These are phyloP conservation scores for Recurvomyces mirabilis DNA, from an alignment of 495 filamentous ascomycete species.

Conservation along the genomic window DNA sequence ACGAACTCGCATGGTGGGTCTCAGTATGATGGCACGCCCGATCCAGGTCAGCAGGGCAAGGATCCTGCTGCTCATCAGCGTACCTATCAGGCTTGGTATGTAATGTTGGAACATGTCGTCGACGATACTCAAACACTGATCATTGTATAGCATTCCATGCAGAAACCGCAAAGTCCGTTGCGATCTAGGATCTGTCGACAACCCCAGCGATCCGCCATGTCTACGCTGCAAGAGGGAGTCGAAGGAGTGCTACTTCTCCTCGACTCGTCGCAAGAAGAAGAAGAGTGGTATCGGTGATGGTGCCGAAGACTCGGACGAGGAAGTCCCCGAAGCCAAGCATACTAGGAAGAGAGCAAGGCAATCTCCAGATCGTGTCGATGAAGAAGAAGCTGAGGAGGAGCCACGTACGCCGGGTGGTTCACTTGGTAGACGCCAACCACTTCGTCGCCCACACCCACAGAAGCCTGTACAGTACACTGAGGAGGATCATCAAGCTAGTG, in stretches of 20 bases:
- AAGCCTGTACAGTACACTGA: constrained; percentile 22
- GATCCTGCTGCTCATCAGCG: constrained; percentile 16
- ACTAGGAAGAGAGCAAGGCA: constrained; percentile 29
- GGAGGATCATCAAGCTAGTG: constrained; percentile 38
- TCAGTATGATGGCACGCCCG: constrained; percentile 5
- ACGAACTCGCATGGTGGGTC: constrained; percentile 2
- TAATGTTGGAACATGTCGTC: background rate
- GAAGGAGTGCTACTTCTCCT: constrained; percentile 94
- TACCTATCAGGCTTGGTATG: constrained; percentile 19
- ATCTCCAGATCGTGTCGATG: constrained; percentile 4
- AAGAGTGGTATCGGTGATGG: constrained; percentile 20
- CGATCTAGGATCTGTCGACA: constrained; percentile 87
- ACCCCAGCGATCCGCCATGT: constrained; percentile 87
- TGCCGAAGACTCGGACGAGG: constrained; percentile 31
- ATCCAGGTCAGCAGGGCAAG: background rate
- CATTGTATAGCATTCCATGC: constrained; percentile 64
- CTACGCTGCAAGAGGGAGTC: constrained; percentile 84
- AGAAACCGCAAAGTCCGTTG: constrained; percentile 86
- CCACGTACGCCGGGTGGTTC: constrained; percentile 54
- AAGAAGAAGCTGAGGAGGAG: constrained; percentile 30
- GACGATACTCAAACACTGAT: background rate
- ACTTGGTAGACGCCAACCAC: constrained; percentile 44
- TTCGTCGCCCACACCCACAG: constrained; percentile 34
- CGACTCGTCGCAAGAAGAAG: constrained; percentile 88
- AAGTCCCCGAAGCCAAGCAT: constrained; percentile 31